A percentile compares a stretch with the other conserved stretches of the same genome.
Conservation (phyloP, 2,329 filamentous ascomycete species). For the Claviceps pazoutovae region DNA sequence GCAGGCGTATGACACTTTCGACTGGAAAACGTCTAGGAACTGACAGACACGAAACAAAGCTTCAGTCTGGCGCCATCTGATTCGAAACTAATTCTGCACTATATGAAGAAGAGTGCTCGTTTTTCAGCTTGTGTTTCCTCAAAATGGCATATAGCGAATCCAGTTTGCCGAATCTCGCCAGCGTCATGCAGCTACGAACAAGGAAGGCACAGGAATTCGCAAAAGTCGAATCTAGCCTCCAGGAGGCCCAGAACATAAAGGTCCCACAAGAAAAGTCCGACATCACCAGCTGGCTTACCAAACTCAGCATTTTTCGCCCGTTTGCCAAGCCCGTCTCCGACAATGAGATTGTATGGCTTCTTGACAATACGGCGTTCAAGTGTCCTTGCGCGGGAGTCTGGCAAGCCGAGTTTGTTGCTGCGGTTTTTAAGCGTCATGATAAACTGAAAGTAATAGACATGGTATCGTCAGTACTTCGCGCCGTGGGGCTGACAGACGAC, state of each 20-base stretch:
- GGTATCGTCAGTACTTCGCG: constrained; percentile 55
- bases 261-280: constrained; percentile 7
- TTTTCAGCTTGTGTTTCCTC: not conserved
- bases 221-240: constrained; percentile 34
- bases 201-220: constrained; percentile 34
- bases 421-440: constrained; percentile 62
- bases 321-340: constrained; percentile 41
- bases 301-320: constrained; percentile 36
- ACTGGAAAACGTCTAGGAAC: not conserved
- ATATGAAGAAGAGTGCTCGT: not conserved
- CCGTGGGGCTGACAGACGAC: constrained; percentile 50
- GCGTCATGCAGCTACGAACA: constrained; percentile 36
- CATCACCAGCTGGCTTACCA: constrained; percentile 36
- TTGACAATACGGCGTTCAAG: constrained; percentile 78
- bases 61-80: not conserved
- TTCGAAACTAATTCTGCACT: not conserved
- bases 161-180: constrained; percentile 16
- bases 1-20: not conserved
- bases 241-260: constrained; percentile 18
- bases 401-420: constrained; percentile 72
- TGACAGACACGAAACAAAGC: not conserved
- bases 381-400: constrained; percentile 37
- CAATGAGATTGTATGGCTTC: constrained; percentile 68
- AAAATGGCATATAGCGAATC: constrained; percentile 14
- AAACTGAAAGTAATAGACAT: constrained; percentile 53